Conservation (phyloP, 148 eudicot species). For the Rhododendron simsii region DNA sequence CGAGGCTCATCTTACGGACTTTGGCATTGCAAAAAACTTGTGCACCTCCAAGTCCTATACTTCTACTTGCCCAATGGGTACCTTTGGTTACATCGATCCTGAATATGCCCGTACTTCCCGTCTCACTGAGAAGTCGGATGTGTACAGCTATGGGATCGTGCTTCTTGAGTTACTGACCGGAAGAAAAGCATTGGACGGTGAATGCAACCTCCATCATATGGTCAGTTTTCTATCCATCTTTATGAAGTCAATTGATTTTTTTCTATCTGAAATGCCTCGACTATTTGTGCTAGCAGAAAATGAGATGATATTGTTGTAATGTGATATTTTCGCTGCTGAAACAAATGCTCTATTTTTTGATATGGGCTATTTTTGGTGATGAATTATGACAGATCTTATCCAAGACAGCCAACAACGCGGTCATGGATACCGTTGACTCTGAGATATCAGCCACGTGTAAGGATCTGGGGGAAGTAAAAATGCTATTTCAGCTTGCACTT, state of each 20-base stretch:
- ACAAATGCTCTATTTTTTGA: neutral
- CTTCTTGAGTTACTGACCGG: constrained; percentile 91
- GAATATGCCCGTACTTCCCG: constrained; percentile 98
- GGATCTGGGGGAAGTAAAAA: constrained; percentile 77
- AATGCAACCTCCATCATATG: constrained; percentile 93
- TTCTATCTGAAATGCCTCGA: neutral
- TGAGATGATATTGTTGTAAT: neutral
- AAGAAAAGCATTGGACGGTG: constrained; percentile 89
- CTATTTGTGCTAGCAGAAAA: neutral
- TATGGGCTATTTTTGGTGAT: neutral
- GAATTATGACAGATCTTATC: constrained; percentile 51
- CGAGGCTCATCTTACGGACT: constrained; percentile 94
- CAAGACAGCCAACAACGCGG: constrained; percentile 87
- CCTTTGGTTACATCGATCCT: constrained; percentile 95
- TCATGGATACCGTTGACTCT: constrained; percentile 87
- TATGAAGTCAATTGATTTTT: neutral
- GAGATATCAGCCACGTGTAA: constrained; percentile 72
- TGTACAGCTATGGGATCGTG: constrained; percentile 92
- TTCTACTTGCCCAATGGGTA: constrained; percentile 93
- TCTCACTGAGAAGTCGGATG: constrained; percentile 97
- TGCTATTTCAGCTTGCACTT: constrained; percentile 89
- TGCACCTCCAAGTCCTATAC: constrained; percentile 78
- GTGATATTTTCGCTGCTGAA: neutral
- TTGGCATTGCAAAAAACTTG: constrained; percentile 90
- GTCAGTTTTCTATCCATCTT: constrained; percentile 35